Percentiles rank a stretch among this genome's conserved stretches.
These are phyloP conservation scores for Sporothrix mexicana DNA, from an alignment of 2,329 filamentous ascomycete genomes.

Conservation along the genomic window DNA sequence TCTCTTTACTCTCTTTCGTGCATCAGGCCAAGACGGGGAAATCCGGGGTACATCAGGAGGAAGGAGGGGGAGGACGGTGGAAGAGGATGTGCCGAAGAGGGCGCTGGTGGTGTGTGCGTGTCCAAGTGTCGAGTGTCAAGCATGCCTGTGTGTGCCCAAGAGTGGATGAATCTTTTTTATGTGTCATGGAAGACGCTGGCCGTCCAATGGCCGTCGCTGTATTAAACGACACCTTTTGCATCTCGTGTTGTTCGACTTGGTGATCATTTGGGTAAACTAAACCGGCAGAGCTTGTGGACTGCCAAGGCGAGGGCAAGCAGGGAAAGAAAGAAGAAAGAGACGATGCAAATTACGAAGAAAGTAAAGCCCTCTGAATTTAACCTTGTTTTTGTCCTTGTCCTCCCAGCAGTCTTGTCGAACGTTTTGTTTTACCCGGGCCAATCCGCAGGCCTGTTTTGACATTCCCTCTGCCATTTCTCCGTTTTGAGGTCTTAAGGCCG, in stretches of 20 bases:
- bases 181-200: background rate
- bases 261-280: slow-evolving; percentile 20
- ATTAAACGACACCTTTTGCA: background rate
- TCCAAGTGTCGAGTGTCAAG: too few relatives aligned
- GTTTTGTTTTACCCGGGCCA: slow-evolving; percentile 17
- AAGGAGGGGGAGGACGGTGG: background rate
- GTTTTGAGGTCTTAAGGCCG: background rate
- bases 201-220: background rate
- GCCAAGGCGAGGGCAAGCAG: background rate
- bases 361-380: background rate
- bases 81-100: background rate
- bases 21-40: background rate
- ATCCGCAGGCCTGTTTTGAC: background rate
- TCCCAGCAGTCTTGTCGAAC: background rate
- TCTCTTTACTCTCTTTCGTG: too few relatives aligned
- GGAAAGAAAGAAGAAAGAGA: background rate
- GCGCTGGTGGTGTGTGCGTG: too few relatives aligned
- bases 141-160: too few relatives aligned
- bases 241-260: background rate
- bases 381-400: background rate
- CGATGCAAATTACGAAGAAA: too few relatives aligned
- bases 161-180: background rate
- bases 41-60: slow-evolving; percentile 9
- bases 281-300: background rate
- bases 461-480: background rate